A percentile compares a stretch with the other conserved stretches of the same genome.
Evolutionary conservation across 2,329 filamentous ascomycete genomes (phyloP).

Genomic region (Botrytis tulipae): DNA sequence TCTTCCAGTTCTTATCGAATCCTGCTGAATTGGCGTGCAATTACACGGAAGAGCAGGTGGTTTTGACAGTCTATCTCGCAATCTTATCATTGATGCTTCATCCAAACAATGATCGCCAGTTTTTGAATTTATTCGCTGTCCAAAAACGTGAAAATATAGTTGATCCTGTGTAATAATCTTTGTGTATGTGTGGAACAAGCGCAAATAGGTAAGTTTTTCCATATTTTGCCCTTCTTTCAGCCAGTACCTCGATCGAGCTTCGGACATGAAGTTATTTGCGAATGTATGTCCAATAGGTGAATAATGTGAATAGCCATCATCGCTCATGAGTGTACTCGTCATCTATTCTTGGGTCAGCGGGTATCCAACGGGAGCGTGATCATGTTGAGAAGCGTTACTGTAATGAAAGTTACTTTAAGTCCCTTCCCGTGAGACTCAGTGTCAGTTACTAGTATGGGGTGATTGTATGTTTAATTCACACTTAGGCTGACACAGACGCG

Average conservation of each 20-base stretch:
- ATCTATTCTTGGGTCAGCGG: not conserved
- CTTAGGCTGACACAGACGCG: not conserved
- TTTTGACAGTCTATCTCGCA: not conserved
- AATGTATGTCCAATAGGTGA: not conserved
- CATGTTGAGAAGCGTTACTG: not conserved
- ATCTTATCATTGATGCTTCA: not conserved
- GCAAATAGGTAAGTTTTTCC: not conserved
- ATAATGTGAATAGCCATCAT: not conserved
- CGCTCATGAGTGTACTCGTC: not conserved
- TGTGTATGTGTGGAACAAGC: not conserved
- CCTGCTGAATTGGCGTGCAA: no score
- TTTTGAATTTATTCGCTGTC: not conserved
- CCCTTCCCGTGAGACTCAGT: not conserved
- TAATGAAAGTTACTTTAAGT: not conserved
- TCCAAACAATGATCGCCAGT: not conserved
- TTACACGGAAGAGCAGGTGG: not conserved
- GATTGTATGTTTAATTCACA: not conserved
- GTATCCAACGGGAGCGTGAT: no score
- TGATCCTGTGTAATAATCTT: not conserved
- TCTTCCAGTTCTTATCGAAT: no score
- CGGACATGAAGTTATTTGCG: not conserved
- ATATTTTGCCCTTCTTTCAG: not conserved
- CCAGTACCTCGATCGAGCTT: not conserved
- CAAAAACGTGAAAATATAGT: not conserved
- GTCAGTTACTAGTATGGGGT: not conserved